phyloP scores from a whole-genome alignment of 2,329 filamentous ascomycete genomes.

The Plenodomus tracheiphilus region DNA sequence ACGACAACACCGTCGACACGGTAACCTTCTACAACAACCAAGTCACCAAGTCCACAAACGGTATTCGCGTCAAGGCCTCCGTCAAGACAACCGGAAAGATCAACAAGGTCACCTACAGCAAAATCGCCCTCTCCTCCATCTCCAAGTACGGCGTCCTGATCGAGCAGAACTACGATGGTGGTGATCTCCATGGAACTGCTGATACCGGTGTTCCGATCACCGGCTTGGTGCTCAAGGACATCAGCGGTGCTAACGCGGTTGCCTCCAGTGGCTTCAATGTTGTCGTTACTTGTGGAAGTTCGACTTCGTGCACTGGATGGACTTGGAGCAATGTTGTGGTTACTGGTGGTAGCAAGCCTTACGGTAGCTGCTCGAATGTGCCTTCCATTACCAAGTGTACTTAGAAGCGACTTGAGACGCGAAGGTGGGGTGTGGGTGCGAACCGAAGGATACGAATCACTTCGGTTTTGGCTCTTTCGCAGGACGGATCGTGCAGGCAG shows the following conservation, averaged over 20 bases:
- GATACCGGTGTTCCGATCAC: slow-evolving; percentile 54
- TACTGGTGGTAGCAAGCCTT: slow-evolving; percentile 42
- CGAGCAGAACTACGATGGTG: slow-evolving; percentile 58
- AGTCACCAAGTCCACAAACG: slow-evolving; percentile 58
- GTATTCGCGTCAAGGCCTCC: slow-evolving; percentile 61
- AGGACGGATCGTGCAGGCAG: no score
- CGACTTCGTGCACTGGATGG: slow-evolving; percentile 56
- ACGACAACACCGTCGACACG: slow-evolving; percentile 57
- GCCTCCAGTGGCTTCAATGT: slow-evolving; percentile 53
- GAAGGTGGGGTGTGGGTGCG: background rate
- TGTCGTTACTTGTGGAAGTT: slow-evolving; percentile 56
- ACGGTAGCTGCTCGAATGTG: slow-evolving; percentile 38
- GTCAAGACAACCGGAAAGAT: slow-evolving; percentile 56
- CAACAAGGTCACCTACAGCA: slow-evolving; percentile 50
- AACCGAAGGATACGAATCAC: no score
- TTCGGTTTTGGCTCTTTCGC: no score
- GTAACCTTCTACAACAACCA: slow-evolving; percentile 56
- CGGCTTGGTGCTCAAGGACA: slow-evolving; percentile 44
- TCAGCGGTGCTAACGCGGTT: slow-evolving; percentile 44
- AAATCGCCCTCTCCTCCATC: slow-evolving; percentile 51
- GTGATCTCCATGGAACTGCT: slow-evolving; percentile 46
- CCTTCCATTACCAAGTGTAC: slow-evolving; percentile 32
- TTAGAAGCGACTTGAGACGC: background rate
- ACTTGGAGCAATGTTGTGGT: slow-evolving; percentile 53
- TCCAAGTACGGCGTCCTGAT: slow-evolving; percentile 55